Percentiles rank a stretch among this genome's conserved stretches.
Evolutionary conservation across 2,329 filamentous ascomycete genomes (phyloP).

Genomic region (Colletotrichum falcatum): DNA sequence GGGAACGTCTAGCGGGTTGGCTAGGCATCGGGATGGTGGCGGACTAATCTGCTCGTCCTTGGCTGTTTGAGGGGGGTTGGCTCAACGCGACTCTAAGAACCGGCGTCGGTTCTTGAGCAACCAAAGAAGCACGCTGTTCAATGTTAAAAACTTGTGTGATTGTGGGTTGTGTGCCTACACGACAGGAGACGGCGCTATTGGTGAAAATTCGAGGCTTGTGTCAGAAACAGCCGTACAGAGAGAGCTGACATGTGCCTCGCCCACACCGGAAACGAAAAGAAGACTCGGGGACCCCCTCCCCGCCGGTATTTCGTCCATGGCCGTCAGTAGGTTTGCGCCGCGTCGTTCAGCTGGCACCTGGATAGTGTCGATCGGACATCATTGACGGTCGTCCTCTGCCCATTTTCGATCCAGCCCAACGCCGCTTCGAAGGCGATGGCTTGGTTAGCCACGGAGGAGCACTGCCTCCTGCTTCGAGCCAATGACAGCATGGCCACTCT

Average conservation of each 20-base stretch:
- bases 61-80: background rate
- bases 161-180: conserved; percentile 15
- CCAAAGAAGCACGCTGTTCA: background rate
- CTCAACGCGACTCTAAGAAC: background rate
- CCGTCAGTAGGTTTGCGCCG: conserved; percentile 5
- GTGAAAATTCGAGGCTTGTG: background rate
- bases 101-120: too few relatives aligned
- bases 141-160: background rate
- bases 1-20: background rate
- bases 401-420: conserved; percentile 33
- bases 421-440: conserved; percentile 3
- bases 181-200: conserved; percentile 1
- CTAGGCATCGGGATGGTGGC: background rate
- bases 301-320: background rate
- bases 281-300: background rate
- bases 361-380: background rate
- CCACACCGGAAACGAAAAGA: background rate
- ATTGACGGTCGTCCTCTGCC: background rate
- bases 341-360: conserved; percentile 1
- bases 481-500: background rate
- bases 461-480: conserved; percentile 6
- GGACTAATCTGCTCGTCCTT: background rate
- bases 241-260: conserved; percentile 10
- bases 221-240: background rate
- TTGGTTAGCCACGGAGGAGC: background rate